Conservation (phyloP, 192 early-diverging fungal genomes). For the Entophlyctis luteolus region DNA sequence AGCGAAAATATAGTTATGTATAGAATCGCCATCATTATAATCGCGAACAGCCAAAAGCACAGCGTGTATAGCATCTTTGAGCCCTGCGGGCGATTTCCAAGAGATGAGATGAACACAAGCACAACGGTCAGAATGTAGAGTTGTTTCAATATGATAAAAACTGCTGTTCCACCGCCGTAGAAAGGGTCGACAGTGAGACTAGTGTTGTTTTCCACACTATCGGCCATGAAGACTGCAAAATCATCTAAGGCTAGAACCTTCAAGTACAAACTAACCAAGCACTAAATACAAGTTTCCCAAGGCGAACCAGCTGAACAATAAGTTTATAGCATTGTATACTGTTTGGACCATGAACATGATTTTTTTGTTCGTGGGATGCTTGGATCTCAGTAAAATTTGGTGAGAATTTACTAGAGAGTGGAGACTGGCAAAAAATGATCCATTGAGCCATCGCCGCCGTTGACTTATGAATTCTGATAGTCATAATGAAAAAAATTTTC, state of each 20-base stretch:
- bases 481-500: background rate
- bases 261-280: constrained; percentile 30
- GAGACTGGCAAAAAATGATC: constrained; percentile 77
- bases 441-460: constrained; percentile 79
- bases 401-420: constrained; percentile 65
- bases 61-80: constrained; percentile 38
- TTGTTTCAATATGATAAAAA: constrained; percentile 35
- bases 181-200: constrained; percentile 49
- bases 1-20: constrained; percentile 45
- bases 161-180: constrained; percentile 30
- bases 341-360: constrained; percentile 58
- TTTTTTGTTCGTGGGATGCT: constrained; percentile 59
- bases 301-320: constrained; percentile 74
- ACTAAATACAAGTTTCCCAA: constrained; percentile 66
- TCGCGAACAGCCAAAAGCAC: constrained; percentile 44
- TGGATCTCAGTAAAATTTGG: constrained; percentile 65
- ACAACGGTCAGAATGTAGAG: constrained; percentile 44
- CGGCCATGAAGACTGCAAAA: constrained; percentile 36
- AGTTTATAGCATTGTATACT: constrained; percentile 64
- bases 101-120: constrained; percentile 43
- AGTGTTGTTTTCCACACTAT: constrained; percentile 26
- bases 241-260: no score
- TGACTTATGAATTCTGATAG: constrained; percentile 42
- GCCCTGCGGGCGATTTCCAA: constrained; percentile 57
- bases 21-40: constrained; percentile 43